Evolutionary conservation across 1,139 yeast genomes (phyloP), one percentile per base, ranked within the genome.

Genomic region (Kodamaea anthophila): DNA sequence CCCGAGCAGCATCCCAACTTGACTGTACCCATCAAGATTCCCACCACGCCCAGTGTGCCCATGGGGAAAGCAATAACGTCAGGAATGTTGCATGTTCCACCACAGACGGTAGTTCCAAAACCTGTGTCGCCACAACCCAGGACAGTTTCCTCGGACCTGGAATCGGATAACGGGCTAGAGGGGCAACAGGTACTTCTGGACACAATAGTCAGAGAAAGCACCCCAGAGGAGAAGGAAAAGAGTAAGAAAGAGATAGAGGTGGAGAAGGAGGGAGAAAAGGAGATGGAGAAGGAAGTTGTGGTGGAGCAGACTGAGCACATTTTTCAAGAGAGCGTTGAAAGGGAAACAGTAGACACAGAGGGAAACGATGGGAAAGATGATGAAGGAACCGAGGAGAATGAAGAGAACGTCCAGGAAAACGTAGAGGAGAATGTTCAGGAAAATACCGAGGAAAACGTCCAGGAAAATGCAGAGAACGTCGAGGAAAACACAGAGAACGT

Each of bases 51-150:
- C 3, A 35, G n/a, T 7, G 26, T 30, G 23, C 50, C 59, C 13
- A 57, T 64, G 1, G 60, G 68, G 1, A 54, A 54, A 31, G 62
- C 85, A 45, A 76, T 78, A 26, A 75, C 83, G 1, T 77, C 84
- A 1, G 87, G 87, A 1, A 79, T 77, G 84, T 55, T 80, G 28
- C 47, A 44, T 29, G 45, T 57, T 21, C 69, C 69, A 1, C 47
- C 35, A 5, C 45, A 44, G 12, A 20, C 41, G 5, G 42, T 39
- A 10, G 16, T 30, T 6, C 23, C 24, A 15, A 26, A 27, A 12
- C 34, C 33, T 2, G 20, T 15, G 18, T 19, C 15, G 16, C 10
- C 10, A 15, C 5, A 9, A 4, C n/a, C 11, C 9, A 13, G 15
- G 9, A 6, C 23, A 4, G 15, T 24, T 10, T 23, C 12, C 13